These are phyloP conservation scores for Fusarium sp. DNA, from an alignment of 2,329 filamentous ascomycete genomes.

Conservation along the genomic window DNA sequence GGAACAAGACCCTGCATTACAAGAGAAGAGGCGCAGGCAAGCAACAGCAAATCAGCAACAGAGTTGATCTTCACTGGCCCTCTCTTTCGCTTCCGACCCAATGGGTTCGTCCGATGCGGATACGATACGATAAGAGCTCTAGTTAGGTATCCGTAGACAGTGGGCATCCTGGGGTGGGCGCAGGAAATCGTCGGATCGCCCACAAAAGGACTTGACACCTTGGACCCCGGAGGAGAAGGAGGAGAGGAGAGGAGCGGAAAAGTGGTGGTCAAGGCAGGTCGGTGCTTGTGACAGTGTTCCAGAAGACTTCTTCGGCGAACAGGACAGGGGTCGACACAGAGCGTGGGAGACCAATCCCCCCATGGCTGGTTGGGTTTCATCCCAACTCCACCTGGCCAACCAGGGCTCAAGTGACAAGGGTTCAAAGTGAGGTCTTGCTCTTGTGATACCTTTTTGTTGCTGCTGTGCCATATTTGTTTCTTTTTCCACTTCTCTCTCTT, in stretches of 20 bases:
- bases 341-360: not conserved
- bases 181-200: slow-evolving; percentile 14
- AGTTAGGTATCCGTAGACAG: slow-evolving; percentile 2
- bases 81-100: slow-evolving; percentile 33
- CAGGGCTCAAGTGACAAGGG: slow-evolving; percentile 14
- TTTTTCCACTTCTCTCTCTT: slow-evolving; percentile 7
- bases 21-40: not conserved
- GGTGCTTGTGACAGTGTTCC: slow-evolving; percentile 40
- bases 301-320: slow-evolving; percentile 39
- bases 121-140: slow-evolving; percentile 15
- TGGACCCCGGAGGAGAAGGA: slow-evolving; percentile 21
- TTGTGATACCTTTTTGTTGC: not conserved
- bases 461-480: slow-evolving; percentile 18
- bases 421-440: no score
- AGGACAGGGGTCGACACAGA: slow-evolving; percentile 2
- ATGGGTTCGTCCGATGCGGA: slow-evolving; percentile 38
- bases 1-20: slow-evolving; percentile 21
- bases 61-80: slow-evolving; percentile 1
- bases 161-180: slow-evolving; percentile 7
- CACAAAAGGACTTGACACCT: slow-evolving; percentile 30
- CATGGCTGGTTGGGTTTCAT: slow-evolving; percentile 21
- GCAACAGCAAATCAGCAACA: not conserved
- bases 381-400: slow-evolving; percentile 12
- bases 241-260: not conserved
- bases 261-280: slow-evolving; percentile 3